Evolutionary conservation across 176 grass and related monocot genomes (phyloP).

Genomic region (Metroxylon sagu): DNA sequence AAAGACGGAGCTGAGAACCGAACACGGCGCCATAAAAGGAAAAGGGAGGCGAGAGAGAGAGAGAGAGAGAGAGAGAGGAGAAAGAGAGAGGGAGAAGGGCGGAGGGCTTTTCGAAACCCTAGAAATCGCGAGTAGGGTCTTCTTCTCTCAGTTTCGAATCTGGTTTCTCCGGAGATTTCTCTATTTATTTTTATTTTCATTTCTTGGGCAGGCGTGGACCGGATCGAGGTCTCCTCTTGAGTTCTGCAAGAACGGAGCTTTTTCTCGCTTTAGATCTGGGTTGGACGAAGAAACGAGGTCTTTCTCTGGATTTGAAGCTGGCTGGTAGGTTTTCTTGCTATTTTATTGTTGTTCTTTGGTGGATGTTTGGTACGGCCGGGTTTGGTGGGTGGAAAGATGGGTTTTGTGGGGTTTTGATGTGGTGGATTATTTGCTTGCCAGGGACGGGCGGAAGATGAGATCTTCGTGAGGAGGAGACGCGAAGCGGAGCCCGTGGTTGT

Average conservation of each 20-base stretch:
- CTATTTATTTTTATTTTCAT: not conserved
- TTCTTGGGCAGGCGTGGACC: conserved; percentile 1
- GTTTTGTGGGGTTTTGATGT: not conserved
- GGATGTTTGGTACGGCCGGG: not conserved
- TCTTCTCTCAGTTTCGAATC: conserved; percentile 1
- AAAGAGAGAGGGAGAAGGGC: not conserved
- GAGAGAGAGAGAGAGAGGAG: not conserved
- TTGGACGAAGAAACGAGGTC: not conserved
- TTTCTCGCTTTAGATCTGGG: not conserved
- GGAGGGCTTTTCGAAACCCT: conserved; percentile 14
- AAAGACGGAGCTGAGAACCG: too few species aligned
- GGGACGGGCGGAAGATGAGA: too few species aligned
- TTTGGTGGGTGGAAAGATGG: not conserved
- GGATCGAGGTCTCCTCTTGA: conserved; percentile 3
- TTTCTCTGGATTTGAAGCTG: not conserved
- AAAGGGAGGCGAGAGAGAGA: too few species aligned
- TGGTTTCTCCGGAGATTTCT: not conserved
- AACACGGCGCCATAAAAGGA: too few species aligned
- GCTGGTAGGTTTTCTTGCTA: conserved; percentile 6
- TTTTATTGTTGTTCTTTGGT: not conserved
- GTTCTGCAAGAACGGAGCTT: not conserved
- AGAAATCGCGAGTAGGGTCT: conserved; percentile 1
- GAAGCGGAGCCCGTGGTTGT: too few species aligned
- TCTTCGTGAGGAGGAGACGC: too few species aligned
- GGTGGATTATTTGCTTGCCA: not conserved